Base-by-base conservation (phyloP, 1,139 yeast species). In the Magnusiomyces suaveolens region DNA sequence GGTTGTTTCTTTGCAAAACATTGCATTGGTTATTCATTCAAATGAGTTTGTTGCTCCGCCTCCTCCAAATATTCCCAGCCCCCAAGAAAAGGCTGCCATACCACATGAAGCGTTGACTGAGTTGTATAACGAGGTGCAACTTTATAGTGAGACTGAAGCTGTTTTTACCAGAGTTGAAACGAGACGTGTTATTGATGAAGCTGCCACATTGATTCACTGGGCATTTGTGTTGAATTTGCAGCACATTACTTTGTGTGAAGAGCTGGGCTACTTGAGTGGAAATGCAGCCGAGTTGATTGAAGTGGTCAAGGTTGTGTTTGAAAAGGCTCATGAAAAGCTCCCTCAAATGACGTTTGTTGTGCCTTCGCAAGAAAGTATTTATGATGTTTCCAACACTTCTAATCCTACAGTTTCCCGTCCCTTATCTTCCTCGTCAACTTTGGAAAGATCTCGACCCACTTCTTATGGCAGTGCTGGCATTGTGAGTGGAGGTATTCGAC, bases 201-300 rank as follows among this genome's bases (percentile, higher is more conserved):
- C 61, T n/a, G 55, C 60, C n/a, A 58, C 57, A 23, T 50, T 64
- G 48, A 57, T 64, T 18, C 54, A 58, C 18, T 58, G 60, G 57
- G 53, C 60, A 6, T 43, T 58, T 2, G 53, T 54, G 23, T 56
- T 61, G 10, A 48, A 56, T 1, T 44, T 64, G 24, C 53, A 54
- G 10, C 52, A 57, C 16, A 52, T 65, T 33, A 58, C 62, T 16
- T 52, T 65, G 29, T 64, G 59, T 50, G 68, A 65, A 48, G 48
- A 61, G 16, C 36, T 54, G 1, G 66, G 64, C 1, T 48, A 47
- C 1, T 43, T 62, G 29, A 51, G 48, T 43, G 26, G 52, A 18
- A 54, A 58, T 46, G 51, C 57, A 29, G 55, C 54, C n/a, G 21
- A 52, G 51, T 33, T 56, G 43, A 53, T 55, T 23, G 53, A 52